A percentile compares a stretch with the other conserved stretches of the same genome.
These are phyloP conservation scores for Bipolaris bicolor DNA, from an alignment of 2,329 filamentous ascomycete genomes.

Conservation along the genomic window DNA sequence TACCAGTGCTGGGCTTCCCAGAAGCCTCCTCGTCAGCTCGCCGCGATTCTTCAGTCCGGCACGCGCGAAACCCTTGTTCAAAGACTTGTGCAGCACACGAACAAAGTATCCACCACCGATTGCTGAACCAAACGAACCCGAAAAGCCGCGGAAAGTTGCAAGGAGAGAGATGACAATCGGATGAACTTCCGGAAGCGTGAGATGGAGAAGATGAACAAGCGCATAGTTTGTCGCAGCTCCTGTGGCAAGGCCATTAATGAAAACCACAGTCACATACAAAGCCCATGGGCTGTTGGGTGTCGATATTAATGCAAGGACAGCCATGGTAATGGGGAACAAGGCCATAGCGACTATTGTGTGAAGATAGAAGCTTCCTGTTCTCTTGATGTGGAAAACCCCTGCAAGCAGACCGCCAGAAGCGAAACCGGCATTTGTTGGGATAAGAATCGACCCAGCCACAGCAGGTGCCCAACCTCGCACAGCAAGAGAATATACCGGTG, in stretches of 20 bases:
- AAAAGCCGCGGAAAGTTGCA: slow-evolving; percentile 81
- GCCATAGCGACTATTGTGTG: slow-evolving; percentile 65
- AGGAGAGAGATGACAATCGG: slow-evolving; percentile 78
- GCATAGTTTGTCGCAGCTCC: slow-evolving; percentile 81
- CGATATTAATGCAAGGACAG: slow-evolving; percentile 63
- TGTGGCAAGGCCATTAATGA: slow-evolving; percentile 73
- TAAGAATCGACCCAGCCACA: slow-evolving; percentile 73
- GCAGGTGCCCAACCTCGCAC: slow-evolving; percentile 73
- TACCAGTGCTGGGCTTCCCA: slow-evolving; percentile 66
- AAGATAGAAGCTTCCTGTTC: slow-evolving; percentile 74
- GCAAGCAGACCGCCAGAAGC: slow-evolving; percentile 74
- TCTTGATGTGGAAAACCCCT: slow-evolving; percentile 76
- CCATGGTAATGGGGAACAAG: slow-evolving; percentile 66
- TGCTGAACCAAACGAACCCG: slow-evolving; percentile 78
- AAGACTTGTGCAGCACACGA: slow-evolving; percentile 61
- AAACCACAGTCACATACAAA: slow-evolving; percentile 66
- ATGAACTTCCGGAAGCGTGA: slow-evolving; percentile 69
- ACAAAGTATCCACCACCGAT: slow-evolving; percentile 79
- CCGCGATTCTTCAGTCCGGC: slow-evolving; percentile 48
- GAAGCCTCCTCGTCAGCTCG: slow-evolving; percentile 59
- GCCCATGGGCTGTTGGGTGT: slow-evolving; percentile 58
- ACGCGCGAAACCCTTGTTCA: slow-evolving; percentile 64
- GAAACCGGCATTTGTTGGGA: slow-evolving; percentile 83
- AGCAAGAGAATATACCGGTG: slow-evolving; percentile 78
- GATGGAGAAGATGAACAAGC: slow-evolving; percentile 77